phyloP scores from a whole-genome alignment of 2,329 filamentous ascomycete species.

The Colletotrichum chrysophilum region DNA sequence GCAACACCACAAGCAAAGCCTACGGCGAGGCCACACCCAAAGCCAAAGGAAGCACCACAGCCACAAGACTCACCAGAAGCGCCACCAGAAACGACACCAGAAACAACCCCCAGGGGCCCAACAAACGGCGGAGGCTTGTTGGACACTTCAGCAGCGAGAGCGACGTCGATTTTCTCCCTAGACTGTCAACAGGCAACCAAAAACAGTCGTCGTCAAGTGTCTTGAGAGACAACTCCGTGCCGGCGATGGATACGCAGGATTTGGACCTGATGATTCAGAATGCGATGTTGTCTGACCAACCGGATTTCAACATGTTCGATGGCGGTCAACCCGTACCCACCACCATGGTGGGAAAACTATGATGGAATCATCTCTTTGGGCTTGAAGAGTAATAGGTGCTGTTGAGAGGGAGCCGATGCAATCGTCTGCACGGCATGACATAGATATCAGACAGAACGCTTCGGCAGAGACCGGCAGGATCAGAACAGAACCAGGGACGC shows the following conservation, averaged over 20 bases:
- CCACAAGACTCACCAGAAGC: neutral
- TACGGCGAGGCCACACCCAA: neutral
- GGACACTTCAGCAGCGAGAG: neutral
- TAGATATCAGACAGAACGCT: neutral
- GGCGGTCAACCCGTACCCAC: neutral
- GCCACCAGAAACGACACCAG: neutral
- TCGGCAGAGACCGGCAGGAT: neutral
- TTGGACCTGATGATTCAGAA: neutral
- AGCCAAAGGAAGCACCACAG: neutral
- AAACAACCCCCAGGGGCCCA: neutral
- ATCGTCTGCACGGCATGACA: neutral
- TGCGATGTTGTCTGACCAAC: neutral
- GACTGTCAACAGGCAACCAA: neutral
- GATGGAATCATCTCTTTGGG: neutral
- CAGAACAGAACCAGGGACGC: slow-evolving; percentile 21
- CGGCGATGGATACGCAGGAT: neutral
- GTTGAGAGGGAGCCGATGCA: neutral
- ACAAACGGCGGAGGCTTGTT: neutral
- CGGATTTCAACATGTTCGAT: neutral
- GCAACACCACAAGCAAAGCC: neutral
- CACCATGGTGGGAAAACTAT: neutral
- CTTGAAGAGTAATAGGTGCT: neutral
- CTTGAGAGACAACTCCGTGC: neutral
- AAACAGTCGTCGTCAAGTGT: neutral
- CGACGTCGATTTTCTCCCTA: neutral